These are phyloP conservation scores for Botrytis paeoniae DNA, from an alignment of 2,329 filamentous ascomycete species.

Conservation along the genomic window DNA sequence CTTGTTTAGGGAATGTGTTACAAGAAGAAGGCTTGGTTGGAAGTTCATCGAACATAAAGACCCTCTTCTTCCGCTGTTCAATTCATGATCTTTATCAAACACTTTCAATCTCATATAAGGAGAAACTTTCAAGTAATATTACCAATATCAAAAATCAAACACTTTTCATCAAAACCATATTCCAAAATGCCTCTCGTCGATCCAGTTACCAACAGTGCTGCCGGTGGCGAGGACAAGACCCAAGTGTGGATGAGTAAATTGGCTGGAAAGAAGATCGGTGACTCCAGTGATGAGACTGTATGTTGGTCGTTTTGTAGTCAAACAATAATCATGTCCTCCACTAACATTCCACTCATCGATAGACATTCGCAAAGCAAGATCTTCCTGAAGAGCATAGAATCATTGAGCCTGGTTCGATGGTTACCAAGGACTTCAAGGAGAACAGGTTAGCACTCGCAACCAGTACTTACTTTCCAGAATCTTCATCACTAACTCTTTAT, in stretches of 20 bases:
- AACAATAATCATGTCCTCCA: constrained; percentile 2
- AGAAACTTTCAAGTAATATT: not conserved
- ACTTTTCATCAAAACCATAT: constrained; percentile 22
- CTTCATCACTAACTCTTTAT: constrained; percentile 27
- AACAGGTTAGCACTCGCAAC: constrained; percentile 31
- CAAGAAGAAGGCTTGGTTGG: not conserved
- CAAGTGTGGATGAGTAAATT: constrained; percentile 61
- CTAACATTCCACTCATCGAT: constrained; percentile 2
- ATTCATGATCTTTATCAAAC: constrained; percentile 12
- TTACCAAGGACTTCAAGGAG: constrained; percentile 54
- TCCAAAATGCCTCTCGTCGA: constrained; percentile 63
- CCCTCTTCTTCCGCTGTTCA: not conserved
- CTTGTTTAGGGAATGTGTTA: not conserved
- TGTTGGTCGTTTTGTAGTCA: constrained; percentile 25
- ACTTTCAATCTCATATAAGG: constrained; percentile 2
- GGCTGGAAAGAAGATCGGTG: constrained; percentile 60
- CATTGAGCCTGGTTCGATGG: constrained; percentile 54
- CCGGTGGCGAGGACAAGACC: constrained; percentile 40
- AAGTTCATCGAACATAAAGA: constrained; percentile 4
- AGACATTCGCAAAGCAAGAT: constrained; percentile 61
- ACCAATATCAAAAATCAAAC: constrained; percentile 10
- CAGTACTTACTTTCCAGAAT: not conserved
- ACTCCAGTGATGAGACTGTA: constrained; percentile 54
- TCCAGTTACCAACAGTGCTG: constrained; percentile 50
- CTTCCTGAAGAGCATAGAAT: constrained; percentile 56